Percentiles rank a stretch among this genome's conserved stretches.
These are phyloP conservation scores for Proteromonas lacertae DNA, from an alignment of 352 stramenopile genomes.

Conservation along the genomic window DNA sequence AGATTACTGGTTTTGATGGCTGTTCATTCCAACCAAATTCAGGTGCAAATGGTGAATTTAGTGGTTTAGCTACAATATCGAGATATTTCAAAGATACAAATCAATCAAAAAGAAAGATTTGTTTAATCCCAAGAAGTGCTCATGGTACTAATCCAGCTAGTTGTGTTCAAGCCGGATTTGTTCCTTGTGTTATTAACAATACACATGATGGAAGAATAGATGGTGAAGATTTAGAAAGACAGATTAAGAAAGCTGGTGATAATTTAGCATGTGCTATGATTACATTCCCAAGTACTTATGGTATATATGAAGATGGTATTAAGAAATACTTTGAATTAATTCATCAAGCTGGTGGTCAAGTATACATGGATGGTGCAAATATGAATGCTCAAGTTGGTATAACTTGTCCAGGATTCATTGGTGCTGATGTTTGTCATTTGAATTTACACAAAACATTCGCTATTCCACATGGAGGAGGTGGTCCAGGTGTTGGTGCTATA, in stretches of 20 bases:
- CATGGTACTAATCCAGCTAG: constrained; percentile 82
- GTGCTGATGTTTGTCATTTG: constrained; percentile 86
- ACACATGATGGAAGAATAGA: constrained; percentile 80
- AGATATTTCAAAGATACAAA: constrained; percentile 59
- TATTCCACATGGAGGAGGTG: constrained; percentile 88
- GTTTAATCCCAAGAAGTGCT: constrained; percentile 83
- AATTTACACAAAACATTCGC: constrained; percentile 99
- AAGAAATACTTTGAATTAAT: constrained; percentile 75
- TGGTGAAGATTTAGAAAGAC: constrained; percentile 56
- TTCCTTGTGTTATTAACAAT: constrained; percentile 65
- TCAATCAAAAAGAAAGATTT: constrained; percentile 74
- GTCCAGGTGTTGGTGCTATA: constrained; percentile 50
- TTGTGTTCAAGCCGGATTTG: constrained; percentile 56
- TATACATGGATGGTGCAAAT: constrained; percentile 99
- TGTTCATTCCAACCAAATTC: constrained; percentile 89
- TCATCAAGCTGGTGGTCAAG: constrained; percentile 69
- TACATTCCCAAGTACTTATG: constrained; percentile 95
- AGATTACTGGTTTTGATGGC: constrained; percentile 89
- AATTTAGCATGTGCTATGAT: constrained; percentile 92
- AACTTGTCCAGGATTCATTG: constrained; percentile 73
- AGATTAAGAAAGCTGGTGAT: constrained; percentile 71
- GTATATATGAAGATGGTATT: constrained; percentile 88
- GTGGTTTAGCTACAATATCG: constrained; percentile 73
- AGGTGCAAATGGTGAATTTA: constrained; percentile 79
- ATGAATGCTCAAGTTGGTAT: constrained; percentile 97